Evolutionary conservation across 1,284 basidiomycete species (phyloP).

Genomic region (Leccinum huronense): DNA sequence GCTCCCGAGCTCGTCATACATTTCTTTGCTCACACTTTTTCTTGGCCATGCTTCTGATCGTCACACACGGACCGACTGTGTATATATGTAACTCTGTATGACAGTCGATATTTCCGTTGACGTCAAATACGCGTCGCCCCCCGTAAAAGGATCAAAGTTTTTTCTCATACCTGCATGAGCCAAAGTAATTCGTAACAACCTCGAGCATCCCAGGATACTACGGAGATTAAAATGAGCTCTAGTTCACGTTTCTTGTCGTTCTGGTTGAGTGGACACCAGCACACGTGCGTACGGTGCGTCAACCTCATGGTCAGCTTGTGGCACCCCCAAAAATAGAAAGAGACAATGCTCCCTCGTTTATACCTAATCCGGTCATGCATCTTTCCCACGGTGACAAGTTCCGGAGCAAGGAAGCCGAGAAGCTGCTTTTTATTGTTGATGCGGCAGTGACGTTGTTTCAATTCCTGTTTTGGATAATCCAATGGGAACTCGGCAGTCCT

Average conservation of each 20-base stretch:
- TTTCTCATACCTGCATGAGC: constrained; percentile 6
- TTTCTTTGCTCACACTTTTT: constrained; percentile 9
- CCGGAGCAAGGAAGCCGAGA: constrained; percentile 25
- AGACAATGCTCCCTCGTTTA: constrained; percentile 7
- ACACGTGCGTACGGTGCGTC: constrained; percentile 18
- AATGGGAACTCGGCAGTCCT: constrained; percentile 11
- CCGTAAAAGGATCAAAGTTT: constrained; percentile 1
- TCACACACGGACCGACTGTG: constrained; percentile 5
- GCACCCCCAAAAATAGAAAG: constrained; percentile 5
- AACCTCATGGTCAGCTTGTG: constrained; percentile 17
- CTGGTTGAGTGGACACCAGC: not conserved
- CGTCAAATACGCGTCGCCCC: constrained; percentile 24
- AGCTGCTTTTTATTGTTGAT: constrained; percentile 26
- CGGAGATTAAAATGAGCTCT: not conserved
- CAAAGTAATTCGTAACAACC: not conserved
- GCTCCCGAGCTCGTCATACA: constrained; percentile 2
- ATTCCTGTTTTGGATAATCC: constrained; percentile 5
- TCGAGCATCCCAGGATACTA: not conserved
- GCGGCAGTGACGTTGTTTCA: constrained; percentile 11
- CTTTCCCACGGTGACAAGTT: constrained; percentile 19
- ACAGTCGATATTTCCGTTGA: constrained; percentile 1
- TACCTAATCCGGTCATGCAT: constrained; percentile 15
- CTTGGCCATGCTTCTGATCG: constrained; percentile 22
- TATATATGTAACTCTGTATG: constrained; percentile 3
- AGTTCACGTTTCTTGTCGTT: not conserved